Conservation (phyloP, 495 filamentous ascomycete genomes). For the Polyplosphaeria fusca region DNA sequence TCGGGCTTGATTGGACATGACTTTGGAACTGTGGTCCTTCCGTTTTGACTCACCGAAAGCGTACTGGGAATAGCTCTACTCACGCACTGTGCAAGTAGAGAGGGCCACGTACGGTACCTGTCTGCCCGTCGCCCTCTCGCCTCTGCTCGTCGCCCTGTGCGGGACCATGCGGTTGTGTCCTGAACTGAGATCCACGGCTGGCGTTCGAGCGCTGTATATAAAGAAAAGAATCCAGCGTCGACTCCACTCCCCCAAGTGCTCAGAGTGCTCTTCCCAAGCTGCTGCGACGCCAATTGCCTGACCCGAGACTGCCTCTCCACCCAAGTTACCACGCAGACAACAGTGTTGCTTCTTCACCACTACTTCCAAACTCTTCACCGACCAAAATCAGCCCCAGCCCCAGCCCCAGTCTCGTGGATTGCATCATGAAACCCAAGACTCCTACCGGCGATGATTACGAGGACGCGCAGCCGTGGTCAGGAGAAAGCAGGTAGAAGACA, state of each 20-base stretch:
- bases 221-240: no score
- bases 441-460: no score
- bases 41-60: slow-evolving; percentile 21
- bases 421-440: background rate
- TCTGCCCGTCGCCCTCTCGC: slow-evolving; percentile 13
- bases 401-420: background rate
- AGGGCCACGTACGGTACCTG: slow-evolving; percentile 15
- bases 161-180: background rate
- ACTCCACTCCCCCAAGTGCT: no score
- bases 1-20: slow-evolving; percentile 11
- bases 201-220: background rate
- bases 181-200: slow-evolving; percentile 3
- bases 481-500: no score
- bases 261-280: no score
- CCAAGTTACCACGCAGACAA: no score
- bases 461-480: no score
- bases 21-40: slow-evolving; percentile 1
- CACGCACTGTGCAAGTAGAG: slow-evolving; percentile 6
- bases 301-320: no score
- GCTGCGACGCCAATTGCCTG: no score
- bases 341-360: no score
- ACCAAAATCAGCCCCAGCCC: no score
- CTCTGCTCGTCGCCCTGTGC: slow-evolving; percentile 18
- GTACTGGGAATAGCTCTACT: slow-evolving; percentile 4
- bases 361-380: no score